phyloP scores from a whole-genome alignment of 2,329 filamentous ascomycete species.

The Pyrenochaeta sp. region DNA sequence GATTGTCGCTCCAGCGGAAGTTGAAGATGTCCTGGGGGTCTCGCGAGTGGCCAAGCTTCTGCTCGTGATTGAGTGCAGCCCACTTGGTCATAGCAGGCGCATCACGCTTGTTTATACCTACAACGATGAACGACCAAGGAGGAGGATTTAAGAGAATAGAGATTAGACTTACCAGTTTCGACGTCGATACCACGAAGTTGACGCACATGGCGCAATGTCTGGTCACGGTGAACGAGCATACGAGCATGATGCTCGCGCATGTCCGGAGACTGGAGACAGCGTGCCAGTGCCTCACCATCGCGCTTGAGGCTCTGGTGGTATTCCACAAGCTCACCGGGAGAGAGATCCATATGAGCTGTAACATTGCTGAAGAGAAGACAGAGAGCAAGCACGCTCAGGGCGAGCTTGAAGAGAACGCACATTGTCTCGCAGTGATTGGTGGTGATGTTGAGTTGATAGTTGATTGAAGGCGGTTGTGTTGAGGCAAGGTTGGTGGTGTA shows the following conservation, averaged over 20 bases:
- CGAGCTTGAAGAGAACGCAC: background rate
- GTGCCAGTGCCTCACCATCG: constrained; percentile 1
- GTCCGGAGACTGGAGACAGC: constrained; percentile 1
- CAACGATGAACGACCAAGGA: background rate
- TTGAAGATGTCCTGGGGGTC: constrained; percentile 1
- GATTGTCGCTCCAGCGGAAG: too few relatives aligned
- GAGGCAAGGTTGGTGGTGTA: too few relatives aligned
- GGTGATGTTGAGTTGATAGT: too few relatives aligned
- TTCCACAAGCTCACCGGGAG: background rate
- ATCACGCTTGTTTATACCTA: constrained; percentile 11
- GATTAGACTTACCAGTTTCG: too few relatives aligned
- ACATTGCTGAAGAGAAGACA: background rate
- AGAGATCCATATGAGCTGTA: background rate
- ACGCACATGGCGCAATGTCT: constrained; percentile 6
- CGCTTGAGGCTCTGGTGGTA: background rate
- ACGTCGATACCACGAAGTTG: constrained; percentile 4
- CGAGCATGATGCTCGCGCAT: constrained; percentile 8
- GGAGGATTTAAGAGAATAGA: background rate
- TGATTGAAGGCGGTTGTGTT: too few relatives aligned
- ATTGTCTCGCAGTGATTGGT: too few relatives aligned
- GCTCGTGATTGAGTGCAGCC: constrained; percentile 26
- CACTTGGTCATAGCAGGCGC: constrained; percentile 25
- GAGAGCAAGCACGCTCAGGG: too few relatives aligned
- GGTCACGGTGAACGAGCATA: constrained; percentile 4
- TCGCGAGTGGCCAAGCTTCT: constrained; percentile 9